Percentiles rank a stretch among this genome's conserved stretches.
These are phyloP conservation scores for Suillus placidus DNA, from an alignment of 768 basidiomycete species.

Conservation along the genomic window DNA sequence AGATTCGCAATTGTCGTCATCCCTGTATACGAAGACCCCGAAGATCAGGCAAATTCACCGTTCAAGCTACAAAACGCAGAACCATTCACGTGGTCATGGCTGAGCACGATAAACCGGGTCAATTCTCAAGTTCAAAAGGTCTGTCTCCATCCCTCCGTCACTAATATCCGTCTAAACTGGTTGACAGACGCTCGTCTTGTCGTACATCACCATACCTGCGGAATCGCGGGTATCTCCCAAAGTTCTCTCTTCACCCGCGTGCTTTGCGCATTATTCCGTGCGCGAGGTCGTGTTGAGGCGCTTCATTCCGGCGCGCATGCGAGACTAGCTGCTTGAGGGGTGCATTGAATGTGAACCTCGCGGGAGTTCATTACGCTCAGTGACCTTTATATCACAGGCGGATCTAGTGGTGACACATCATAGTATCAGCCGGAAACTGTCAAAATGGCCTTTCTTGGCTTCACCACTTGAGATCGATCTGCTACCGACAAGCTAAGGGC, in stretches of 20 bases:
- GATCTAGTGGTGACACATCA: not conserved
- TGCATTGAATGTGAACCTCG: not conserved
- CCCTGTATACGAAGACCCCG: slow-evolving; percentile 85
- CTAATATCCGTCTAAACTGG: not conserved
- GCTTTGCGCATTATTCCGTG: slow-evolving; percentile 75
- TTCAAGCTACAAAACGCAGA: slow-evolving; percentile 64
- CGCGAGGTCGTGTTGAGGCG: slow-evolving; percentile 82
- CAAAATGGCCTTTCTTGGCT: not conserved
- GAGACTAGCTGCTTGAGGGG: slow-evolving; percentile 54
- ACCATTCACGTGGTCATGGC: slow-evolving; percentile 78
- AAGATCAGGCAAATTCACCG: slow-evolving; percentile 67
- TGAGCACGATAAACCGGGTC: slow-evolving; percentile 37
- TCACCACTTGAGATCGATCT: not conserved
- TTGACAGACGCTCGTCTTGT: slow-evolving; percentile 80
- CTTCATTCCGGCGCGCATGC: slow-evolving; percentile 92
- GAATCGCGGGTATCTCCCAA: slow-evolving; percentile 53
- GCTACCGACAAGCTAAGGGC: not conserved
- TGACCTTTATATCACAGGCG: not conserved
- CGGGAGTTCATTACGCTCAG: not conserved
- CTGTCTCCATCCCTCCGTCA: not conserved
- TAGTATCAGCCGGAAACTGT: not conserved
- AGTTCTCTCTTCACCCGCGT: slow-evolving; percentile 69
- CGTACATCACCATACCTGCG: slow-evolving; percentile 93
- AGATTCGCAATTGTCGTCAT: slow-evolving; percentile 93
- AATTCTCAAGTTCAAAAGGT: slow-evolving; percentile 1